Evolutionary conservation across 352 stramenopile species (phyloP), one percentile per base, ranked within the genome.

Genomic region (Plasmopara viticola): DNA sequence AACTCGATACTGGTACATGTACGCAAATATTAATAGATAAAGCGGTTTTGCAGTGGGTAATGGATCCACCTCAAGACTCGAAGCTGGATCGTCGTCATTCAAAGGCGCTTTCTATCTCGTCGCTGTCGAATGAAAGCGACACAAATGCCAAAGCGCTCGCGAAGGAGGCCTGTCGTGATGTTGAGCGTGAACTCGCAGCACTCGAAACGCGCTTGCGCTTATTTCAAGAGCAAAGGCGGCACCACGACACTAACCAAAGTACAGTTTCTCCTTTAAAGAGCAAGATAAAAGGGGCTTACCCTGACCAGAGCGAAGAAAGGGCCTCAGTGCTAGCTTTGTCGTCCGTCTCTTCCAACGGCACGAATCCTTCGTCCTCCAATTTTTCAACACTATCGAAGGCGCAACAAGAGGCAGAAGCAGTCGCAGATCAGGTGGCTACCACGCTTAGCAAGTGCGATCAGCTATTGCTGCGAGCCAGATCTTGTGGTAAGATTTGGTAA

Each of bases 341-440:
- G 0, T 58, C 47, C 7, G 9, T 38, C 5, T 62, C 53, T 13
- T 60, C 52, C 3, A 35, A 12, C 31, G 53, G 28, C 10, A 15
- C 30, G 13, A 53, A 53, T 17, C 14, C 53, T 8, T 47, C 53
- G 15, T 62, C 41, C 1, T 40, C 45, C 0, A 60, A 35, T 25
- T 33, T 44, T 28, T 53, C 43, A 10, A 69, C 58, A n/a, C 35
- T 55, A 17, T 60, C 40, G 15, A 56, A 67, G 13, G 55, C 54
- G 8, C 55, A 69, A 14, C 61, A 71, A 50, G 48, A 72, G 29
- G 68, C 68, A 1, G 72, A 63, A 6, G 55, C 79, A 35, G 68
- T 85, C 0, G 70, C 63, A 0, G 67, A 84, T 12, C 72, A 86
- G 56, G 65, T 87, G 12, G 77, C 83, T 40, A 70, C 51, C 40